phyloP scores from a whole-genome alignment of 2,329 filamentous ascomycete species.

The Colletotrichum chlorophyti region DNA sequence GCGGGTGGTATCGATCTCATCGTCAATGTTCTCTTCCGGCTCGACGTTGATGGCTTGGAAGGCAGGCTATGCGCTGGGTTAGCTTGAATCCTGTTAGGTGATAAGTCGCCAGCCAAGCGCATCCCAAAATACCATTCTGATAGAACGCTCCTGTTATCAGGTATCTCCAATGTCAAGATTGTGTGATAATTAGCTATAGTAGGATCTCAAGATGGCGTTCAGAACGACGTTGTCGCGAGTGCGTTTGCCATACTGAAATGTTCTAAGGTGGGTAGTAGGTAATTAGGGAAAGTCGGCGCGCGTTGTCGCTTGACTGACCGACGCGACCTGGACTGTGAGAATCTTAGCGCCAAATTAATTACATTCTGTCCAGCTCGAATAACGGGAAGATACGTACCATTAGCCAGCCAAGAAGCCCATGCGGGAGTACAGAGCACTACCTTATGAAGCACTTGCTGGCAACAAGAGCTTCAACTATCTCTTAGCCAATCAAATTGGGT shows the following conservation, averaged over 20 bases:
- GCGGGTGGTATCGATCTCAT: constrained; percentile 93
- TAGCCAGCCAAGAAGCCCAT: no score
- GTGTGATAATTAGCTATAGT: no score
- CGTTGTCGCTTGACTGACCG: not conserved
- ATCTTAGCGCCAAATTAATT: not conserved
- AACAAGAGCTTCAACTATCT: no score
- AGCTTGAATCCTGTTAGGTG: not conserved
- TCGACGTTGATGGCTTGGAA: constrained; percentile 95
- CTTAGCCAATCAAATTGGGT: no score
- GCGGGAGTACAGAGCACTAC: no score
- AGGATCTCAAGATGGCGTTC: no score
- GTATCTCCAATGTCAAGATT: not conserved
- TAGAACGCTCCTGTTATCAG: not conserved
- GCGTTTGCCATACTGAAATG: not conserved
- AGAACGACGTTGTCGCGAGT: not conserved
- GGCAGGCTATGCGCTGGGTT: constrained; percentile 53
- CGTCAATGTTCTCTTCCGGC: constrained; percentile 86
- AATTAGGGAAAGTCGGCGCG: not conserved
- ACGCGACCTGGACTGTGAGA: constrained; percentile 2
- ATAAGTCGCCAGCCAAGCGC: not conserved
- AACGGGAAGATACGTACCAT: not conserved
- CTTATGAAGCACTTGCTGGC: no score
- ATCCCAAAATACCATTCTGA: constrained; percentile 14
- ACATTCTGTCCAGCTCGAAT: not conserved
- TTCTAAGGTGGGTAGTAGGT: no score